Conservation (phyloP, 148 eudicot species). For the Hydrangea macrophylla region DNA sequence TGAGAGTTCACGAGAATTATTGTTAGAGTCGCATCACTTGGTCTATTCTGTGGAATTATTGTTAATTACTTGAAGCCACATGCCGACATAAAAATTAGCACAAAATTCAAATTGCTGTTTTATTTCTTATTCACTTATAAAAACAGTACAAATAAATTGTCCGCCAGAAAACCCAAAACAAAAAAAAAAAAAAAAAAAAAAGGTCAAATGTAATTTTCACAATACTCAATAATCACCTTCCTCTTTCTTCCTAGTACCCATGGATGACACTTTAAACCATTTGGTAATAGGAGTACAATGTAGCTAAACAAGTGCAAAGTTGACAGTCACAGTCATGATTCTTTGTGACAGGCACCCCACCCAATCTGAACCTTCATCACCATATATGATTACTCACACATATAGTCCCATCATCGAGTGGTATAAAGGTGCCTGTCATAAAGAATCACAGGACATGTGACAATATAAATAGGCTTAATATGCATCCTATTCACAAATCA, state of each 20-base stretch:
- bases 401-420: not conserved
- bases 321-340: not conserved
- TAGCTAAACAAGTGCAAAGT: not conserved
- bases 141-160: not conserved
- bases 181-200: not conserved
- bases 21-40: too few species aligned
- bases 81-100: too few species aligned
- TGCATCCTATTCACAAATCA: constrained; percentile 3
- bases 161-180: not conserved
- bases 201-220: not conserved
- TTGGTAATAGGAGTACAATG: too few species aligned
- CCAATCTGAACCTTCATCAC: not conserved
- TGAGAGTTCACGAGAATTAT: too few species aligned
- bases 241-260: not conserved
- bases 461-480: not conserved
- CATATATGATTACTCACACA: not conserved
- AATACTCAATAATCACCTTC: not conserved
- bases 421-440: not conserved
- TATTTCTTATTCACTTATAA: not conserved
- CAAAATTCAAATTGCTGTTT: not conserved
- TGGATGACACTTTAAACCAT: not conserved
- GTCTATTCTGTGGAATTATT: too few species aligned
- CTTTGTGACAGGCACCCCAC: not conserved
- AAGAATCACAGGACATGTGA: constrained; percentile 1
- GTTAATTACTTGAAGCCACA: too few species aligned